Evolutionary conservation across 1,284 basidiomycete species (phyloP), one percentile per base, ranked within the genome.

Genomic region (Rhodotorula sp.): DNA sequence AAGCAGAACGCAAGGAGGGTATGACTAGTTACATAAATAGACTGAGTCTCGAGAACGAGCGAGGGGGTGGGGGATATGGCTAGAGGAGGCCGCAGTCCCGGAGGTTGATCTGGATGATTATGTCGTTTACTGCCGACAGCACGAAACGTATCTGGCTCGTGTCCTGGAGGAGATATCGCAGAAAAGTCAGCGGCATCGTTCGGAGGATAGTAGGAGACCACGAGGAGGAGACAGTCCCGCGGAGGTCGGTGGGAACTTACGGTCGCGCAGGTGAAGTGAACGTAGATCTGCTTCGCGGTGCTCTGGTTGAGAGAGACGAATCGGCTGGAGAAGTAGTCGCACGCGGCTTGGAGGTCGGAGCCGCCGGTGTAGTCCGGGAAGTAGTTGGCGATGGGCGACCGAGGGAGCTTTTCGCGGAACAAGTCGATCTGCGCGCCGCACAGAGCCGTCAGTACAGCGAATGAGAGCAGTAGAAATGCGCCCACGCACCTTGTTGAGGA

Each of bases 401-500:
- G 83, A 2, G 90, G 89, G 9, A 98, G 85, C 81, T 97, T 98
- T 80, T 94, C 92, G 22, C 90, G 89, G 82, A 99, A 97, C 65
- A 98, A 83, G 82, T 98, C 94, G 79, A 96, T 96, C 86, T 79
- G 77, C 69, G 76, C 72, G 50, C 69, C 69, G 5, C 68, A 15
- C 20, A 18, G 26, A 56, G 37, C 44, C 15, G 28, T 34, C 9
- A 30, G 22, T 24, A 46, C 44, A 24, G 34, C 7, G n/a, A 3
- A 5, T 16, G 2, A 16, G 31, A 24, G 31, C 24, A 22, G 18
- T 31, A 20, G 44, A 11, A 22, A 28, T 13, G 34, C 34, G n/a
- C 3, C 9, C 34, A 60, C 73, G 50, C 40, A 77, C 77, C 72
- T 77, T 78, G 72, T 77, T 76, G 51, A 82, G 77, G 78, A 82